These are phyloP conservation scores for Rhizopus microsporus DNA, from an alignment of 371 early-diverging fungal genomes.

Conservation along the genomic window DNA sequence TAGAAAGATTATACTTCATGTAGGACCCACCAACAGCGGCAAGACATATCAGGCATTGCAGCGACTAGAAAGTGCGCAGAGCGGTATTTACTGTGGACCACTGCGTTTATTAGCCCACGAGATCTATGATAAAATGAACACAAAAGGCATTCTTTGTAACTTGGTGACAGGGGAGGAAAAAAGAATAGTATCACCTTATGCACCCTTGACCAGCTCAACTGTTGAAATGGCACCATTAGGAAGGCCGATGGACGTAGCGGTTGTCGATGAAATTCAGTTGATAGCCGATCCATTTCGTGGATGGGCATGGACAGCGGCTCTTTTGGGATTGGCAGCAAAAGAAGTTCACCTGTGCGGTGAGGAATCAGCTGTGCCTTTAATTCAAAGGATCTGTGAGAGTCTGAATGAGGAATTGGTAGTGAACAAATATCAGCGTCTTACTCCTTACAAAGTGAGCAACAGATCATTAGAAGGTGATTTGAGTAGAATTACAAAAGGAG, in stretches of 20 bases:
- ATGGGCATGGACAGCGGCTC: conserved; percentile 95
- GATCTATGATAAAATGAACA: conserved; percentile 84
- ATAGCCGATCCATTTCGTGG: conserved; percentile 85
- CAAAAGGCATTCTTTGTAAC: conserved; percentile 73
- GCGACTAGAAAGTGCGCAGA: conserved; percentile 62
- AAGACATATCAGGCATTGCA: conserved; percentile 91
- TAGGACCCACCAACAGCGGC: conserved; percentile 97
- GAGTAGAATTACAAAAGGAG: conserved; percentile 71
- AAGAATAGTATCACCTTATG: conserved; percentile 51
- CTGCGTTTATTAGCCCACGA: conserved; percentile 93
- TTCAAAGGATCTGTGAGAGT: conserved; percentile 70
- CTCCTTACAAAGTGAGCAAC: conserved; percentile 60
- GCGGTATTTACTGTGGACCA: conserved; percentile 91
- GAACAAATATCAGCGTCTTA: conserved; percentile 78
- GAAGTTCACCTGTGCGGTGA: conserved; percentile 97
- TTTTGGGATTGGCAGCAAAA: conserved; percentile 78
- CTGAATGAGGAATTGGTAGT: conserved; percentile 83
- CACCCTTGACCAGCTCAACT: conserved; percentile 72
- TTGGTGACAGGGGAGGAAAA: conserved; percentile 93
- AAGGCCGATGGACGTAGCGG: conserved; percentile 78
- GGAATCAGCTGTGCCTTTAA: conserved; percentile 78
- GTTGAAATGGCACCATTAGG: conserved; percentile 87
- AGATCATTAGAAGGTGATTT: conserved; percentile 60
- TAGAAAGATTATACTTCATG: conserved; percentile 87
- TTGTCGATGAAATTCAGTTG: conserved; percentile 97